Evolutionary conservation across 352 stramenopile species (phyloP).

Genomic region (Phytophthora foliorum): DNA sequence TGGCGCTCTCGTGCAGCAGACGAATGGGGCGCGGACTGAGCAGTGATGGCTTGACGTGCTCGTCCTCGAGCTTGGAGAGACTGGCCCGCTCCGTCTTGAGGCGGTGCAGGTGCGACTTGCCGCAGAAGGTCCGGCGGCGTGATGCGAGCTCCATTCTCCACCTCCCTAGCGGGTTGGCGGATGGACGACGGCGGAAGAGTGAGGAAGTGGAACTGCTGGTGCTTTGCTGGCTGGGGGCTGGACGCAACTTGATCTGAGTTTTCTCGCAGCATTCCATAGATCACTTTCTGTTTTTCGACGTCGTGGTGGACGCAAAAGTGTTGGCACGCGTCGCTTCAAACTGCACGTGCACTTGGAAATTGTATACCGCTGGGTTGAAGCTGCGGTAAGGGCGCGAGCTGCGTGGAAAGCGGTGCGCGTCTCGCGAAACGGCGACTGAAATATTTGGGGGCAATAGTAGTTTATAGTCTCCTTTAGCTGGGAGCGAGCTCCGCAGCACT

Average conservation of each 20-base stretch:
- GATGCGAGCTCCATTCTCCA: constrained; percentile 41
- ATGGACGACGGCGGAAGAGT: constrained; percentile 17
- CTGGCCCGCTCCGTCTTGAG: constrained; percentile 42
- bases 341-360: constrained; percentile 1
- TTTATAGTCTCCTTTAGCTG: neutral
- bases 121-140: constrained; percentile 41
- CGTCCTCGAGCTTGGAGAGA: constrained; percentile 40
- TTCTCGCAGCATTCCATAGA: constrained; percentile 30
- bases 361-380: constrained; percentile 24
- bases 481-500: neutral
- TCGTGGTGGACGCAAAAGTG: constrained; percentile 8
- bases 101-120: constrained; percentile 35
- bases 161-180: constrained; percentile 4
- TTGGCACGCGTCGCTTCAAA: constrained; percentile 20
- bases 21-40: constrained; percentile 36
- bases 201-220: constrained; percentile 2
- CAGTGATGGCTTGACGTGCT: constrained; percentile 22
- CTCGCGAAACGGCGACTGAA: constrained; percentile 4
- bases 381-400: constrained; percentile 7
- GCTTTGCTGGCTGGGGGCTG: no score
- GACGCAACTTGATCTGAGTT: constrained; percentile 38
- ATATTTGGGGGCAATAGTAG: neutral
- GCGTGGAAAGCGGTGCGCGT: constrained; percentile 3
- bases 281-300: constrained; percentile 19
- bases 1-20: constrained; percentile 50